Evolutionary conservation across 2,329 filamentous ascomycete genomes (phyloP).

Genomic region (Fusarium haematococcum): DNA sequence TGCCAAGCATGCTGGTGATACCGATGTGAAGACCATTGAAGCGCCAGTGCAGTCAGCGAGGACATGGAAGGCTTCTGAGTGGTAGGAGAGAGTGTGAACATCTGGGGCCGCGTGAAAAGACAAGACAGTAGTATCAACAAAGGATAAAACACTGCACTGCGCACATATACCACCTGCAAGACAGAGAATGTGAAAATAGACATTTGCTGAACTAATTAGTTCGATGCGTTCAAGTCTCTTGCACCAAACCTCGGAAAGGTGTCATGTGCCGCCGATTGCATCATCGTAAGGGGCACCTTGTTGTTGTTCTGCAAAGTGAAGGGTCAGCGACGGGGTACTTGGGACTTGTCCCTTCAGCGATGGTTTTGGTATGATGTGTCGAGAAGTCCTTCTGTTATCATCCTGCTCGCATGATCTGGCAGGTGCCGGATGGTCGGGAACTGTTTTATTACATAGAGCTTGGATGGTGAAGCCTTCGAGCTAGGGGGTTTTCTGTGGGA

Average conservation of each 20-base stretch:
- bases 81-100: neutral
- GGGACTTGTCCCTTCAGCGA: neutral
- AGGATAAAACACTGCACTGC: neutral
- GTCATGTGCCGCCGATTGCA: neutral
- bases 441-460: neutral
- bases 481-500: neutral
- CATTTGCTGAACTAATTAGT: neutral
- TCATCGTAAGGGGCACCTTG: neutral
- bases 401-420: neutral
- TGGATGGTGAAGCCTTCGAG: neutral
- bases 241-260: neutral
- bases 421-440: neutral
- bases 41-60: neutral
- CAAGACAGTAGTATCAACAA: neutral
- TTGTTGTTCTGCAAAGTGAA: neutral
- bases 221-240: neutral
- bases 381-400: neutral
- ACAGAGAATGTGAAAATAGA: neutral
- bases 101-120: no score
- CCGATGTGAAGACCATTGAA: neutral
- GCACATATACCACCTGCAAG: neutral
- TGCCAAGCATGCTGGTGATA: neutral
- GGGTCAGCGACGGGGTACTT: neutral
- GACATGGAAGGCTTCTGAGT: neutral
- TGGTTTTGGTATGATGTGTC: neutral